Percentiles rank a stretch among this genome's conserved stretches.
These are phyloP conservation scores for Ophiocordyceps sinensis DNA, from an alignment of 2,329 filamentous ascomycete species.

Conservation along the genomic window DNA sequence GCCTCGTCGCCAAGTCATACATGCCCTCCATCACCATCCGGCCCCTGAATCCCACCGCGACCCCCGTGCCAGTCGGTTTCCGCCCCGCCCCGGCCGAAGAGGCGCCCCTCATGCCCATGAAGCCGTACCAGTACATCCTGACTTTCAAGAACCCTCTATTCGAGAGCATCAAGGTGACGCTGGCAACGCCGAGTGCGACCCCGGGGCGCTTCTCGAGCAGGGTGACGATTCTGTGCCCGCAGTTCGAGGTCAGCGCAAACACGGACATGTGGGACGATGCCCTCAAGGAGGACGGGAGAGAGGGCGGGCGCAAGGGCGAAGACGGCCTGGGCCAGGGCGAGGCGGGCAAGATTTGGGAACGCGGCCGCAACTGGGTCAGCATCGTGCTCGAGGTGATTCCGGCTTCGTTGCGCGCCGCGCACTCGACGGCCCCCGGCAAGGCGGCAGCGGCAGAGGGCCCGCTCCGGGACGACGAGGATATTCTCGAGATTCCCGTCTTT, in stretches of 20 bases:
- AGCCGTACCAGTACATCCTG: slow-evolving; percentile 64
- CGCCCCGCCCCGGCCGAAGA: slow-evolving; percentile 17
- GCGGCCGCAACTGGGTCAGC: slow-evolving; percentile 85
- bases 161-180: slow-evolving; percentile 71
- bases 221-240: slow-evolving; percentile 85
- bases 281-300: slow-evolving; percentile 39
- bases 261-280: slow-evolving; percentile 84
- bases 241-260: slow-evolving; percentile 89
- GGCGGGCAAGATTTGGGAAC: slow-evolving; percentile 92
- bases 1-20: slow-evolving; percentile 74
- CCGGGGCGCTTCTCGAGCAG: slow-evolving; percentile 63
- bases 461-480: slow-evolving; percentile 43
- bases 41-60: slow-evolving; percentile 33
- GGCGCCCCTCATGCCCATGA: slow-evolving; percentile 36
- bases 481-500: slow-evolving; percentile 85
- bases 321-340: slow-evolving; percentile 44
- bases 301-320: slow-evolving; percentile 25
- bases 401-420: slow-evolving; percentile 31
- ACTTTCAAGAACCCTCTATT: slow-evolving; percentile 92
- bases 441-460: slow-evolving; percentile 18
- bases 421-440: slow-evolving; percentile 14
- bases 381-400: slow-evolving; percentile 85
- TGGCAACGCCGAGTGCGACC: slow-evolving; percentile 70
- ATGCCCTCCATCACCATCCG: slow-evolving; percentile 70
- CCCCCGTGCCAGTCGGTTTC: slow-evolving; percentile 18